These are phyloP conservation scores for Pisolithus tinctorius DNA, from an alignment of 768 basidiomycete species.

Conservation along the genomic window DNA sequence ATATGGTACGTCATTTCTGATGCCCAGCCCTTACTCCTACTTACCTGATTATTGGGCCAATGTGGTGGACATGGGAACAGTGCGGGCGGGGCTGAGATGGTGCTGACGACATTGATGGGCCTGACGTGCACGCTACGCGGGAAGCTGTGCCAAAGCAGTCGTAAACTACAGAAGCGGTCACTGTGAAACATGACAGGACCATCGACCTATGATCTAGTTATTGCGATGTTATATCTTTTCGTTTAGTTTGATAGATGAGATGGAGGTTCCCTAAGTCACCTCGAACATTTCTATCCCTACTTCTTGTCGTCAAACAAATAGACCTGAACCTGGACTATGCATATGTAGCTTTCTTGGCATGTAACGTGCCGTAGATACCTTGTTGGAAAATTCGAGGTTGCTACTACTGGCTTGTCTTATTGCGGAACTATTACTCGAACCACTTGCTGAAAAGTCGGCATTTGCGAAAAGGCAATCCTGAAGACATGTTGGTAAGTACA, in stretches of 20 bases:
- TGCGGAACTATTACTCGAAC: too few species aligned
- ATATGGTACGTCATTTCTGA: slow-evolving; percentile 55
- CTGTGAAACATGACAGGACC: slow-evolving; percentile 61
- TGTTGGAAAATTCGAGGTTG: too few species aligned
- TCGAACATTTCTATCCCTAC: background rate
- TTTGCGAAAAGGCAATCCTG: too few species aligned
- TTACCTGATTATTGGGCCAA: background rate
- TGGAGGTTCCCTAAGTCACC: too few species aligned
- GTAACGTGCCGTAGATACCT: too few species aligned
- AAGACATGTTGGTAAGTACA: too few species aligned
- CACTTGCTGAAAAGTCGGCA: too few species aligned
- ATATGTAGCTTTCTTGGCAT: background rate
- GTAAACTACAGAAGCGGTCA: slow-evolving; percentile 49
- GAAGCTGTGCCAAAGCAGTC: slow-evolving; percentile 72
- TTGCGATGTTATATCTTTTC: background rate
- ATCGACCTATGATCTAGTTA: slow-evolving; percentile 17
- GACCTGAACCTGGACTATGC: background rate
- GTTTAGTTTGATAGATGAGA: background rate
- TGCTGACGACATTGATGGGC: slow-evolving; percentile 94
- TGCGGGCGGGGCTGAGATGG: slow-evolving; percentile 99
- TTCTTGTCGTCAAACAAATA: background rate
- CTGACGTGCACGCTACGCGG: slow-evolving; percentile 98
- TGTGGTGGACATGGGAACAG: slow-evolving; percentile 32
- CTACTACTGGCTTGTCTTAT: too few species aligned
- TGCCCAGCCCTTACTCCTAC: background rate